Conservation (phyloP, 2,329 filamentous ascomycete genomes). For the Fusarium nygamai region DNA sequence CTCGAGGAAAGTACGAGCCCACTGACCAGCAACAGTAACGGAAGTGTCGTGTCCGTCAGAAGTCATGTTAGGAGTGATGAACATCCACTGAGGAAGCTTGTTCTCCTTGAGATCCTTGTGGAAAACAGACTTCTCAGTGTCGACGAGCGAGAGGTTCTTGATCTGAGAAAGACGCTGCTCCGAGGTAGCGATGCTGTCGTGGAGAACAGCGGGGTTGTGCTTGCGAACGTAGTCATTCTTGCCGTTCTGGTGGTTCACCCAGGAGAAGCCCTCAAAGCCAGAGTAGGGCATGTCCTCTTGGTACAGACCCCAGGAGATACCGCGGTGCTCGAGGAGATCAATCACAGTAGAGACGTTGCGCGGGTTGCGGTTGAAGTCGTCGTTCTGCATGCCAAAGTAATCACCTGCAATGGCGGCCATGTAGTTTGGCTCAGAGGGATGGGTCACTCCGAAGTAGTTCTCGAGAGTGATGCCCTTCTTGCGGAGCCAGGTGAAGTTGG, state of each 20-base stretch:
- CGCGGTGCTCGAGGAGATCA: constrained; percentile 73
- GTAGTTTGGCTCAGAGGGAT: constrained; percentile 77
- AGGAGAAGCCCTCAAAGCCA: constrained; percentile 74
- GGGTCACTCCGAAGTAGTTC: constrained; percentile 64
- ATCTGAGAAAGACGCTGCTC: constrained; percentile 71
- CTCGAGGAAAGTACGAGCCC: constrained; percentile 74
- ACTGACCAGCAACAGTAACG: constrained; percentile 73
- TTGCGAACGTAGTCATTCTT: constrained; percentile 85
- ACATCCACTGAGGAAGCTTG: constrained; percentile 76
- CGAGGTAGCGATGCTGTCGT: constrained; percentile 70
- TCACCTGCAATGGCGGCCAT: constrained; percentile 69
- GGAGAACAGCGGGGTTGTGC: constrained; percentile 76
- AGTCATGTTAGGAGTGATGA: constrained; percentile 80
- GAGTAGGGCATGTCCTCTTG: constrained; percentile 81
- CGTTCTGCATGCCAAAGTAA: constrained; percentile 70
- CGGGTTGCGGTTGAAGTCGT: constrained; percentile 64
- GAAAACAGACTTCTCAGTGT: constrained; percentile 64
- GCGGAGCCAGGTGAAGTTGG: constrained; percentile 43
- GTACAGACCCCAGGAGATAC: constrained; percentile 76
- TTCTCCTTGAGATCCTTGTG: constrained; percentile 70
- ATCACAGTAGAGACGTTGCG: constrained; percentile 72
- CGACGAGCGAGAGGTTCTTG: constrained; percentile 71
- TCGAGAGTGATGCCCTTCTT: constrained; percentile 45
- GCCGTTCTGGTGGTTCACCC: constrained; percentile 71
- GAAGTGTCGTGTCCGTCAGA: constrained; percentile 80